phyloP scores from a whole-genome alignment of 495 filamentous ascomycete genomes.

The Neohortaea acidophila region DNA sequence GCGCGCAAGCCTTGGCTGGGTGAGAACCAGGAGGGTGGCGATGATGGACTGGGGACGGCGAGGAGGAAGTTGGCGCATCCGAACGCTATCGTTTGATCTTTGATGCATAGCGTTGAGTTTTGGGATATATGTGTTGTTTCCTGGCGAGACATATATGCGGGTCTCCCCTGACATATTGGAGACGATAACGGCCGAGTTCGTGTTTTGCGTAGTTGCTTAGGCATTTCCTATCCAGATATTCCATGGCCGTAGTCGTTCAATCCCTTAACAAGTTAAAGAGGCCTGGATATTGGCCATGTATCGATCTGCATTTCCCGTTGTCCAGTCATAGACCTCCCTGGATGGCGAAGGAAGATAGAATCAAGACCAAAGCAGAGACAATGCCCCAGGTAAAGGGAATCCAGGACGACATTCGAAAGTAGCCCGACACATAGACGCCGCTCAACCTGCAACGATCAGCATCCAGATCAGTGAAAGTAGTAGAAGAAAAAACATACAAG shows the following conservation, averaged over 20 bases:
- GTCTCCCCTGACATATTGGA: no score
- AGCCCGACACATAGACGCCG: constrained; percentile 72
- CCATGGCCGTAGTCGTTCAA: no score
- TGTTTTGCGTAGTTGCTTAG: no score
- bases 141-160: no score
- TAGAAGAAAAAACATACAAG: constrained; percentile 44
- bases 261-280: no score
- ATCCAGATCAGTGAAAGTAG: background rate
- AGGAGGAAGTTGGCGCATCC: constrained; percentile 51
- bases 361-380: constrained; percentile 76
- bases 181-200: no score
- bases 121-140: no score
- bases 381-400: constrained; percentile 89
- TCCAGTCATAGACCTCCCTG: constrained; percentile 92
- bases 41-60: constrained; percentile 75
- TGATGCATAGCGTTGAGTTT: constrained; percentile 2
- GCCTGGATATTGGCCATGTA: no score
- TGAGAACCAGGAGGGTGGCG: constrained; percentile 61
- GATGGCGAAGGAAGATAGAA: constrained; percentile 86
- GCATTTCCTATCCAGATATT: no score
- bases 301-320: no score
- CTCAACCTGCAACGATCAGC: constrained; percentile 48
- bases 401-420: constrained; percentile 94
- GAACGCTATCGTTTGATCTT: constrained; percentile 12
- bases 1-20: constrained; percentile 91